Evolutionary conservation across 176 grass and related monocot genomes (phyloP), one percentile per base, ranked within the genome.

Genomic region (Musa itinerans): DNA sequence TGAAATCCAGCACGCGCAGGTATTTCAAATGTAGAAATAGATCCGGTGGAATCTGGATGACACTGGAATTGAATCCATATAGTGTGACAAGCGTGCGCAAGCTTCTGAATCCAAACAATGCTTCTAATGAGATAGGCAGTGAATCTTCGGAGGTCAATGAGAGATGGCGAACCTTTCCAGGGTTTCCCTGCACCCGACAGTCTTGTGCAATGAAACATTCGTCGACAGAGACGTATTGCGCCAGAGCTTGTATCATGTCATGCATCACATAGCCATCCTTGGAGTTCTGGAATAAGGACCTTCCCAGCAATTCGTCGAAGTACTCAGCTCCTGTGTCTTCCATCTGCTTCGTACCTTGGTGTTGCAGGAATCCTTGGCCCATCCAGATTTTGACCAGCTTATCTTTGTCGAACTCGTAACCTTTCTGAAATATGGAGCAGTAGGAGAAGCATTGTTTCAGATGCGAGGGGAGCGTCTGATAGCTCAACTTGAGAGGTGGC

Each of bases 1-100:
- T 71, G 20, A 50, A 20, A 71, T 71, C 68, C n/a, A 71, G 68
- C 13, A 50, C 68, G 14, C 34, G 68, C 11, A 71, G 29, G n/a
- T 4, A 61, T 61, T 16, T 61, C 57, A 52, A 50, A 11, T 52
- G 15, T 71, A 71, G 8, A 20, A 51, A 71, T 71, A 50, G 17
- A n/a, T 71, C 68, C n/a, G 16, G 15, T 21, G 68, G 34, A 71
- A 51, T 16, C 20, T 21, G 68, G 10, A 61, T 51, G 1, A 20
- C 9, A 9, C 5, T 49, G 17, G 68, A 13, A n/a, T 14, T 71
- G 17, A 51, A 71, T 5, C 57, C n/a, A 14, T 61, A 19, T 0
- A 14, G n/a, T 61, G 12, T 19, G 5, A 19, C 57, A 17, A 61
- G 57, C 12, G 57, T 61, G 57, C 57, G 57, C 57, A 61, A 61